Base-by-base conservation (phyloP, 495 filamentous ascomycete genomes). In the Penicillium salamii region DNA sequence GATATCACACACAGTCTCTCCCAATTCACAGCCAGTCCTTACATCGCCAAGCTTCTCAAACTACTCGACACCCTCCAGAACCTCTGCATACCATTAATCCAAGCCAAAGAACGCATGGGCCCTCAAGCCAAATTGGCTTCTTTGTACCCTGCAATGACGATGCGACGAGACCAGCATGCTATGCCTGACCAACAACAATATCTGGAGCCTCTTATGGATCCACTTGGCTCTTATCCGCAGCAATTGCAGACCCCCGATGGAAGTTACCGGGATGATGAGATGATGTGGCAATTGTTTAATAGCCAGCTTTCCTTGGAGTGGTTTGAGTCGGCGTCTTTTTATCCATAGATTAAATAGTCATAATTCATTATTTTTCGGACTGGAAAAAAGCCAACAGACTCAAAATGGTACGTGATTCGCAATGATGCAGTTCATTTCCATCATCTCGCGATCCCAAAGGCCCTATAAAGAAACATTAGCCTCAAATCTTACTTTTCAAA, bases 261-360 rank as follows among this genome's bases (percentile, higher is more conserved):
- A 23, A 34, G 29, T 12, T 51, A 44, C 15, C 37, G 46, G 17
- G 49, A 52, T n/a, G 59, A 65, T 33, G 46, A 51, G 15, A 26
- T 65, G 12, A 65, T 63, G 65, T 65, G 62, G 59, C 57, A 68
- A 33, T 40, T 65, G 5, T 65, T 63, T 20, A 63, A 63, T 39
- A 65, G 62, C 35, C 52, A 68, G 38, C 15, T 65, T 20, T 59
- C 65, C 11, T 26, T 54, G 7, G 58, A 61, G 8, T 65, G 61
- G 59, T 49, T 58, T 21, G 56, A 59, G 41, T 49, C 54, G 3
- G 32, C 48, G 31, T 17, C 26, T 18, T 48, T 44, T 24, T 39
- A 38, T 29, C 21, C 36, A 7, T 11, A 32, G 23, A 8, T n/a
- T n/a, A n/a, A 8, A 26, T 26, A 26, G 3, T 4, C 23, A 26